Conservation (phyloP, 2,329 filamentous ascomycete species). For the Phialophora expanda region DNA sequence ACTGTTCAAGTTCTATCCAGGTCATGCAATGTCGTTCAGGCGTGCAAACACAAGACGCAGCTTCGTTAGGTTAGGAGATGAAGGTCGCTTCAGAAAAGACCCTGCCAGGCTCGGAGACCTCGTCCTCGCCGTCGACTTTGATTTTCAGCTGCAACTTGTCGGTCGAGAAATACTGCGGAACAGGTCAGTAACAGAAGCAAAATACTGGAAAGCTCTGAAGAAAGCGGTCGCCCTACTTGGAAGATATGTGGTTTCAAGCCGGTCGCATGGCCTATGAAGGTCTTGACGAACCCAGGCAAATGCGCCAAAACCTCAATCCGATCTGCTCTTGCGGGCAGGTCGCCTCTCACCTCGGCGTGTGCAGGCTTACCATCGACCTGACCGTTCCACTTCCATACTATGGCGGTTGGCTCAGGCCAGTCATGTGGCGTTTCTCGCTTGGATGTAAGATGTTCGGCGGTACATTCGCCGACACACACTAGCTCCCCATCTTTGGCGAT, state of each 20-base stretch:
- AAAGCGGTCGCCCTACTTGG: constrained; percentile 66
- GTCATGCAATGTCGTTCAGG: constrained; percentile 20
- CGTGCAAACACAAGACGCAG: neutral
- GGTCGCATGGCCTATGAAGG: constrained; percentile 82
- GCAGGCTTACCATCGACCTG: constrained; percentile 74
- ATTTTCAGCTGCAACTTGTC: constrained; percentile 75
- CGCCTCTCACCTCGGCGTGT: constrained; percentile 70
- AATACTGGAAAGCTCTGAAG: neutral
- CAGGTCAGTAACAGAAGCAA: neutral
- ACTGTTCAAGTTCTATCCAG: constrained; percentile 28
- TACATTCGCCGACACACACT: constrained; percentile 71
- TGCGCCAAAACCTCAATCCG: constrained; percentile 95
- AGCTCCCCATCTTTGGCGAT: constrained; percentile 80
- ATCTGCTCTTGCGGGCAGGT: constrained; percentile 73
- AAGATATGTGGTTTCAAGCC: constrained; percentile 98
- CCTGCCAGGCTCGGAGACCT: constrained; percentile 75
- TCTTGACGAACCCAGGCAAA: constrained; percentile 93
- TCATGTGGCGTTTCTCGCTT: constrained; percentile 77
- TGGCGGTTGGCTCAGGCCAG: constrained; percentile 83
- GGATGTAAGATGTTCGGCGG: constrained; percentile 70
- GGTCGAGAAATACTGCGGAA: constrained; percentile 70
- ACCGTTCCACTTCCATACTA: constrained; percentile 79
- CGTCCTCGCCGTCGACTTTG: constrained; percentile 81
- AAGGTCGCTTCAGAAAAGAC: constrained; percentile 95
- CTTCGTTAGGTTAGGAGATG: constrained; percentile 66